Evolutionary conservation across 257 asterid species (phyloP).

Genomic region (Nicotiana paniculata): DNA sequence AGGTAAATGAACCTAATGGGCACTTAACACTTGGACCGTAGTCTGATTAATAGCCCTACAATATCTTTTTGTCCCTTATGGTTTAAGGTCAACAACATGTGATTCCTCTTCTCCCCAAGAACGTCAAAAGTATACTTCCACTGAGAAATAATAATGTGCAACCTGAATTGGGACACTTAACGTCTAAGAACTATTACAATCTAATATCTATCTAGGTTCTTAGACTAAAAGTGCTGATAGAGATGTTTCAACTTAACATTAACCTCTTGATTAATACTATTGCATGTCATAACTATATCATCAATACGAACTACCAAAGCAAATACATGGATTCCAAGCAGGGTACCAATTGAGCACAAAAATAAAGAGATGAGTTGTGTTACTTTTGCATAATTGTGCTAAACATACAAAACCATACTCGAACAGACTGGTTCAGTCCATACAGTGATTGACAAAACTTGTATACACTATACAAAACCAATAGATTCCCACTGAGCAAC

Average conservation of each 20-base stretch:
- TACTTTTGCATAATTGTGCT: not conserved
- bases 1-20: not conserved
- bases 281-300: not conserved
- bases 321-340: not conserved
- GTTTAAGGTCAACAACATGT: not conserved
- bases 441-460: not conserved
- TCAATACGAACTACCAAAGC: not conserved
- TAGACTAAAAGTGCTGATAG: not conserved
- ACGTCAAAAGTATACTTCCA: not conserved
- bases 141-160: not conserved
- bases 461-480: not conserved
- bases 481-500: not conserved
- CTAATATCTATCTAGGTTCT: not conserved
- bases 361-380: not conserved
- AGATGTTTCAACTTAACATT: not conserved
- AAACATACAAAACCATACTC: not conserved
- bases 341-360: not conserved
- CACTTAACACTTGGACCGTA: not conserved
- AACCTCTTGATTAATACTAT: not conserved
- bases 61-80: not conserved
- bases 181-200: not conserved
- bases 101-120: not conserved
- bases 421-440: not conserved
- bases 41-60: not conserved
- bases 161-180: not conserved